Base-by-base conservation (phyloP, 495 filamentous ascomycete species). In the Hypomontagnella monticulosa region DNA sequence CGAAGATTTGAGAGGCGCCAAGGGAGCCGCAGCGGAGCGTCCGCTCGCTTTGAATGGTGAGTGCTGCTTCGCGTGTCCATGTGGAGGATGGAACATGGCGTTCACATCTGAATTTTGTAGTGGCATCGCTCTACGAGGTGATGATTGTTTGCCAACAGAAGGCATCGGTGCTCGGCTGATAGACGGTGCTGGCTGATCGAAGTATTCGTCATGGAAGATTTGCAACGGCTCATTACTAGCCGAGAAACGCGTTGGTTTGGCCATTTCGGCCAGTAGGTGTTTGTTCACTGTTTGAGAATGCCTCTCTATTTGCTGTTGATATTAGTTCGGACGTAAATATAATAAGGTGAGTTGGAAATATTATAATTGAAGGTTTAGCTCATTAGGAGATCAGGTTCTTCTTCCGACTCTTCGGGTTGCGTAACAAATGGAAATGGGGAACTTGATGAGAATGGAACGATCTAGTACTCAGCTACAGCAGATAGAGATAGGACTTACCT, bases 201-300 rank as follows among this genome's bases (percentile, higher is more conserved):
- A 80, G 59, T 67, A 77, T 50, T 85, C 78, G 72, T 90, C 89
- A 64, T 88, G 80, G 74, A 83, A 90, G 71, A 88, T 86, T 57
- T 89, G 83, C 67, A 89, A 77, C 64, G 84, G 78, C 69, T 85
- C 80, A 66, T 78, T 73, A 51, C 83, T 80, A 52, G 76, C 76
- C 70, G 68, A 66, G 51, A 77, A 78, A 83, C 85, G 88, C 83
- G 91, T 86, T 79, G 88, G 72, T 71, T 76, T 78, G 74, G 78
- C 78, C 81, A 83, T 83, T 1, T 51, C 61, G 71, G 71, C 70
- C 71, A 57, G 16, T 53, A 11, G 23, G 7, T 30, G 27, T 14
- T 46, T 41, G 20, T 40, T 69, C 44, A 60, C 59, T 50, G 60
- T 43, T 63, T 23, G 36, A 27, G 12, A 37, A 53, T 32, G 32